These are phyloP conservation scores for Hippophae rhamnoides DNA, from an alignment of 306 rosid species.

Conservation along the genomic window DNA sequence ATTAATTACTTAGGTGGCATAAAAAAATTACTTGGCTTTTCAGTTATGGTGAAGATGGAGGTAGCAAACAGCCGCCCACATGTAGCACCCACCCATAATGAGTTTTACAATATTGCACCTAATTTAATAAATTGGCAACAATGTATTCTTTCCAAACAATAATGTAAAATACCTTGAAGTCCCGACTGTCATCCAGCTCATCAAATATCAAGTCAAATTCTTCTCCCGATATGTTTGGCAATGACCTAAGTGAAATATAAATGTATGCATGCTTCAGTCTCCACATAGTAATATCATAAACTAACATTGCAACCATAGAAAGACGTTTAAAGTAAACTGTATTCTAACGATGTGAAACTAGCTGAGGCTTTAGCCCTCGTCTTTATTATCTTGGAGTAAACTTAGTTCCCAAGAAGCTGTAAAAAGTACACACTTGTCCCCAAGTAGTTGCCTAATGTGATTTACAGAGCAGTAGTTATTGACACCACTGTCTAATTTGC, in stretches of 20 bases:
- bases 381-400: too few relatives aligned
- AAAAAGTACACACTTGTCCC: too few relatives aligned
- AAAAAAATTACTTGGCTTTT: too few relatives aligned
- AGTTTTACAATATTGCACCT: too few relatives aligned
- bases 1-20: too few relatives aligned
- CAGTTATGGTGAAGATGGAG: too few relatives aligned
- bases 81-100: too few relatives aligned
- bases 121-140: not conserved
- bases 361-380: not conserved
- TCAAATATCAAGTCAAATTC: slow-evolving; percentile 84
- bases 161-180: slow-evolving; percentile 50
- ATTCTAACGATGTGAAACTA: not conserved
- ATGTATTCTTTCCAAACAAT: not conserved
- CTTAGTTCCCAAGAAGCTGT: too few relatives aligned
- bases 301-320: slow-evolving; percentile 8
- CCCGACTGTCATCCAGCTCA: slow-evolving; percentile 81
- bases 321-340: not conserved
- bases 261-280: slow-evolving; percentile 20
- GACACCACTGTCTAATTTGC: too few relatives aligned
- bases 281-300: slow-evolving; percentile 16
- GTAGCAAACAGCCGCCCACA: too few relatives aligned
- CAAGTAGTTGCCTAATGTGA: too few relatives aligned
- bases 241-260: slow-evolving; percentile 38
- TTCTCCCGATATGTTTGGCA: slow-evolving; percentile 75
- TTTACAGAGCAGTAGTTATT: too few relatives aligned